Evolutionary conservation across 2,329 filamentous ascomycete species (phyloP).

Genomic region (Didymella segeticola): DNA sequence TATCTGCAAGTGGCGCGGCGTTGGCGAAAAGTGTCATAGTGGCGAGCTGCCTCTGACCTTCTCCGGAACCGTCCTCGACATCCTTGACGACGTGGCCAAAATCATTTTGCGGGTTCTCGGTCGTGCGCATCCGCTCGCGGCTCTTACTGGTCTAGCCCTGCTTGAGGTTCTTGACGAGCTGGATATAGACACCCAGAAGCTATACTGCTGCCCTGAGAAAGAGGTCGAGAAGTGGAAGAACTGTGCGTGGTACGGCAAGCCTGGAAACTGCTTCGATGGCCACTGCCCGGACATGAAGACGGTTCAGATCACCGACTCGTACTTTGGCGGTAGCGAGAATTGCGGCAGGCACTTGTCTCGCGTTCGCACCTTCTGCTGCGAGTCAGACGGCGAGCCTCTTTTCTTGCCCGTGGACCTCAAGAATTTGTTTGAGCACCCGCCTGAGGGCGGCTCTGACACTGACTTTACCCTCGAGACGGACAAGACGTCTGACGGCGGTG

Average conservation of each 20-base stretch:
- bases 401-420: constrained; percentile 3
- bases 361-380: neutral
- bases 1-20: neutral
- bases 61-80: neutral
- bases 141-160: neutral
- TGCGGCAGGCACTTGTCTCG: neutral
- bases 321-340: neutral
- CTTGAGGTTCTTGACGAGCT: neutral
- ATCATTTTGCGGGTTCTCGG: neutral
- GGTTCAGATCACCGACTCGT: neutral
- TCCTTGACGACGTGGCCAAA: neutral
- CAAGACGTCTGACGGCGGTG: neutral
- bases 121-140: neutral
- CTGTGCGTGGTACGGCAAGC: constrained; percentile 4
- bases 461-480: constrained; percentile 4
- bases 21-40: neutral
- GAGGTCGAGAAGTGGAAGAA: constrained; percentile 1
- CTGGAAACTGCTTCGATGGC: constrained; percentile 1
- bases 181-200: neutral
- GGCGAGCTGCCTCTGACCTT: neutral
- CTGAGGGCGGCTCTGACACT: neutral
- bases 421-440: neutral
- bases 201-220: constrained; percentile 3
- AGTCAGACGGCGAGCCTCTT: neutral
- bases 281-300: neutral